A percentile compares a stretch with the other conserved stretches of the same genome.
Conservation (phyloP, 257 asterid species). For the Thymus quinquecostatus region DNA sequence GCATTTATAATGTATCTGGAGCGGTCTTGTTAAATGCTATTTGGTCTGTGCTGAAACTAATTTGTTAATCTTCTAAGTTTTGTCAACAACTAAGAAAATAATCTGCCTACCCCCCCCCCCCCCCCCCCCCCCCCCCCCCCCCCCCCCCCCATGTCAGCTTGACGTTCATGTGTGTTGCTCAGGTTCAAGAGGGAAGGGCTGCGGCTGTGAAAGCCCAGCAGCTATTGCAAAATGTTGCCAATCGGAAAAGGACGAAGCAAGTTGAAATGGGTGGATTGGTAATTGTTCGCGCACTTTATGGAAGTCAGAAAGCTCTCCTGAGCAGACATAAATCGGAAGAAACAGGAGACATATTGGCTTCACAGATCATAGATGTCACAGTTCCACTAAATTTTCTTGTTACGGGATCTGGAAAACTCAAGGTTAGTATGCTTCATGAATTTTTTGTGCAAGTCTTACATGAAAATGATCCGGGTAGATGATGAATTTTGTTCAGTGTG, state of each 20-base stretch:
- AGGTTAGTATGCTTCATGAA: slow-evolving; percentile 57
- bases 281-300: slow-evolving; percentile 71
- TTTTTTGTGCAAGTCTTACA: slow-evolving; percentile 3
- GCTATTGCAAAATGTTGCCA: slow-evolving; percentile 78
- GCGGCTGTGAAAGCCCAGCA: slow-evolving; percentile 95
- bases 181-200: slow-evolving; percentile 80
- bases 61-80: not conserved
- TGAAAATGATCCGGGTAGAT: slow-evolving; percentile 11
- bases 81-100: slow-evolving; percentile 3
- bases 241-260: slow-evolving; percentile 77
- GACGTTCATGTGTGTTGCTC: slow-evolving; percentile 21
- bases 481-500: slow-evolving; percentile 1
- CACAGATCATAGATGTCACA: slow-evolving; percentile 78
- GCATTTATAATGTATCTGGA: slow-evolving; percentile 16
- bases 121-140: too few relatives aligned
- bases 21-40: slow-evolving; percentile 5
- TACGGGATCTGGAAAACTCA: slow-evolving; percentile 77
- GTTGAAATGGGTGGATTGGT: slow-evolving; percentile 74
- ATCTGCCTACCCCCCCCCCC: too few relatives aligned
- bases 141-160: not conserved
- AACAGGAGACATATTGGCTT: slow-evolving; percentile 55
- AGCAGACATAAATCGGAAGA: slow-evolving; percentile 50
- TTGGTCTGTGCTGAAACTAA: slow-evolving; percentile 4
- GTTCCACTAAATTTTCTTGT: slow-evolving; percentile 87
- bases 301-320: slow-evolving; percentile 55